Conservation (phyloP, 179 eudicot genomes). For the Sideroxylon spinosum region DNA sequence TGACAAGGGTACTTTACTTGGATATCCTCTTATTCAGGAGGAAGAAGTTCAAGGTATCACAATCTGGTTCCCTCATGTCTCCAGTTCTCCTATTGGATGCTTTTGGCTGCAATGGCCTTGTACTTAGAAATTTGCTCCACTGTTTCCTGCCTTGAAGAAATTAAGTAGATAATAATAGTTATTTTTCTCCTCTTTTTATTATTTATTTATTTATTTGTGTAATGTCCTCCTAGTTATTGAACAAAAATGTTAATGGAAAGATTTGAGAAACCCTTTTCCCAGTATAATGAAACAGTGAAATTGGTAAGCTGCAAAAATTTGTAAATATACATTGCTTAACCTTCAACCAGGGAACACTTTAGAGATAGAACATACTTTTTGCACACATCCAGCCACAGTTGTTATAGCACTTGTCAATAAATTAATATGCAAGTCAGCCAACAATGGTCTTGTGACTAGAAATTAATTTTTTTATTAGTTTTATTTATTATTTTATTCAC, state of each 20-base stretch:
- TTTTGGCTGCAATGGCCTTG: no score
- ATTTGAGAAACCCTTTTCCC: no score
- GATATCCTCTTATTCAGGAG: slow-evolving; percentile 19
- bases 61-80: neutral
- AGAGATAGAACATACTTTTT: neutral
- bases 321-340: neutral
- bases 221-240: no score
- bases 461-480: no score
- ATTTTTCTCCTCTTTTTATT: no score
- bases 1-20: slow-evolving; percentile 21
- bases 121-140: no score
- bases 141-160: no score
- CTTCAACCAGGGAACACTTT: neutral
- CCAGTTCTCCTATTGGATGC: neutral
- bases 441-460: neutral
- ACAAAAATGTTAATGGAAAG: no score
- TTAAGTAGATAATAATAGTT: no score
- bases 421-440: neutral
- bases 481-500: no score
- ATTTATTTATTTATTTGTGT: no score
- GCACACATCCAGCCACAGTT: neutral
- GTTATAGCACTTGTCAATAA: neutral
- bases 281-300: no score
- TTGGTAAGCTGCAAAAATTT: neutral
- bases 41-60: slow-evolving; percentile 33